Conservation (phyloP, 805 yeast genomes). For the Helenozyma rhizophorensis region DNA sequence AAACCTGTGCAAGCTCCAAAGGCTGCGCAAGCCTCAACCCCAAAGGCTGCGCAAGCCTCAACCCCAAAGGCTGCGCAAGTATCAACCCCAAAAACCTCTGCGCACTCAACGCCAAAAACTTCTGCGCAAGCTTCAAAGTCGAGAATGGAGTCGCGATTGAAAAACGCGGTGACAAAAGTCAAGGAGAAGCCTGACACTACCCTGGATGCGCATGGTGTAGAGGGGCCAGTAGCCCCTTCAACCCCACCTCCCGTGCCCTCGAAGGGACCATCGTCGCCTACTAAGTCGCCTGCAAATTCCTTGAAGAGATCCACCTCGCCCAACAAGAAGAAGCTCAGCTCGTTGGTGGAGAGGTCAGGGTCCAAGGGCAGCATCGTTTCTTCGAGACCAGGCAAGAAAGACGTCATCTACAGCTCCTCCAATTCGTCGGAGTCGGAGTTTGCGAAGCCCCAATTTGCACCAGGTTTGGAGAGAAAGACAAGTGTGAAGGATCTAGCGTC, state of each 20-base stretch:
- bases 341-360: conserved; percentile 1
- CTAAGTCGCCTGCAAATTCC: conserved; percentile 10
- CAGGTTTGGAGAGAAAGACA: conserved; percentile 24
- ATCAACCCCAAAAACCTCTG: background rate
- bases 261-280: conserved; percentile 11
- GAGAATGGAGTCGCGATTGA: conserved; percentile 24
- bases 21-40: background rate
- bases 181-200: background rate
- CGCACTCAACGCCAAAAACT: background rate
- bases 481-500: conserved; percentile 32
- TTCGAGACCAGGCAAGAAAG: conserved; percentile 22
- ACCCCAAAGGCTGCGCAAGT: background rate
- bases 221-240: conserved; percentile 17
- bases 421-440: conserved; percentile 14
- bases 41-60: background rate
- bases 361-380: conserved; percentile 15
- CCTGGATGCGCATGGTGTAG: background rate
- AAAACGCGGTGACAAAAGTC: conserved; percentile 20
- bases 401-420: conserved; percentile 18
- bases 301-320: conserved; percentile 38
- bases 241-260: conserved; percentile 12
- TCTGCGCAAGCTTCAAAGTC: conserved; percentile 18
- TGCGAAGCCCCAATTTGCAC: conserved; percentile 25
- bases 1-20: background rate
- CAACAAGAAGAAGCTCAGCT: conserved; percentile 27